Evolutionary conservation across 805 yeast species (phyloP), one percentile per base, ranked within the genome.

Genomic region (Monosporozyma siamensis): DNA sequence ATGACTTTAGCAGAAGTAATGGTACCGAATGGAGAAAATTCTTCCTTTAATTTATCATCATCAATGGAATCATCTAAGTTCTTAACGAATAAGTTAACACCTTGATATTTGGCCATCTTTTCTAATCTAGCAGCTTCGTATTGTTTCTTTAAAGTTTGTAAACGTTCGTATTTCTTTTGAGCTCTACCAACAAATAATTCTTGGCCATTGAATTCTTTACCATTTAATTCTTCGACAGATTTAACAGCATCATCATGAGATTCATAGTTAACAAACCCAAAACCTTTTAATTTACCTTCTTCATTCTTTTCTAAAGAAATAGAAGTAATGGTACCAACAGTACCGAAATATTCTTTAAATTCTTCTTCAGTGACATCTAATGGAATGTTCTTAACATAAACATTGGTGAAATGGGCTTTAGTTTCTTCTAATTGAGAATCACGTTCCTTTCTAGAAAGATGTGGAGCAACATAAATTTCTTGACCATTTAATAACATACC

Each of bases 401-500:
- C 82, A 71, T 92, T 92, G 70, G 98, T 90, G 82, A 78, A 92
- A 74, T 83, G 82, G 58, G 94, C 84, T 71, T 84, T 79, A 72
- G 82, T 74, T 70, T 81, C 92, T 68, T 86, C 95, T 63, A 84
- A 74, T 72, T 86, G 88, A 58, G 90, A 80, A 71, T 83, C 88
- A 72, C 98, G 92, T 70, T 92, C 97, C 70, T 80, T 83, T 70
- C 77, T 86, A 54, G 95, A 74, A 50, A 89, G 72, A 71, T 92
- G 97, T 65, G 82, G 90, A 59, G 95, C 97, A 59, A 92, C 98
- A 62, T 68, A 92, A 46, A 92, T 96, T 72, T 86, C 95, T 68
- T 79, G 84, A 68, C 90, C 97, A 71, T 90, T 90, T 72, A 92
- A 78, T 61, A 84, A 75, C 97, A 92, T 92, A 70, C 98, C 98